A percentile compares a stretch with the other conserved stretches of the same genome.
Evolutionary conservation across 2,329 filamentous ascomycete genomes (phyloP).

Genomic region (Amauroascus niger): DNA sequence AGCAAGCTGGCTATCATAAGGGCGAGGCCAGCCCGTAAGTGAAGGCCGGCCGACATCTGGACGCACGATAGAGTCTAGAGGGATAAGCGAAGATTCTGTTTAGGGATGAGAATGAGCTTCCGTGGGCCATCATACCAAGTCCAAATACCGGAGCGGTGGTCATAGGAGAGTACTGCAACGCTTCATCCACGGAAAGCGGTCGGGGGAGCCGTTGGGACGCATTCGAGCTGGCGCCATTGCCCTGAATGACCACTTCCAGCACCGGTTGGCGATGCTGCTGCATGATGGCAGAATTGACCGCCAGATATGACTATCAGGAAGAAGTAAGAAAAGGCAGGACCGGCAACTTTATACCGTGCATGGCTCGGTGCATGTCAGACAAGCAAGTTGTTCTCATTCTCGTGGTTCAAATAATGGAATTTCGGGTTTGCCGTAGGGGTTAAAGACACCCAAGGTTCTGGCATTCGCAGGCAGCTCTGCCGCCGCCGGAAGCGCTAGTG

Average conservation of each 20-base stretch:
- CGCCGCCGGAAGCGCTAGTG: neutral
- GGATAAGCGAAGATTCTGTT: slow-evolving; percentile 1
- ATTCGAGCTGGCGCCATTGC: slow-evolving; percentile 22
- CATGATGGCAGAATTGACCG: slow-evolving; percentile 25
- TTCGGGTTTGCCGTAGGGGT: neutral
- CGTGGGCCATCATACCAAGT: slow-evolving; percentile 27
- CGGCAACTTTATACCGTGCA: neutral
- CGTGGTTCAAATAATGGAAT: neutral
- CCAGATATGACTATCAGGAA: neutral
- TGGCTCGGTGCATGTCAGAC: neutral
- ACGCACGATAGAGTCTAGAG: slow-evolving; percentile 34
- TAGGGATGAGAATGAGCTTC: neutral
- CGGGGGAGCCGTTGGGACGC: slow-evolving; percentile 24
- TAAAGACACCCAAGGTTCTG: neutral
- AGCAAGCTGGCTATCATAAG: slow-evolving; percentile 43
- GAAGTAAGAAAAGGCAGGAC: neutral
- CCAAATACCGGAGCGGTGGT: slow-evolving; percentile 41
- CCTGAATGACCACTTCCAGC: slow-evolving; percentile 37
- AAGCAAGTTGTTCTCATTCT: neutral
- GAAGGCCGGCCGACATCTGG: slow-evolving; percentile 36
- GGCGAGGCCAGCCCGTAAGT: slow-evolving; percentile 29
- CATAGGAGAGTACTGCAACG: slow-evolving; percentile 42
- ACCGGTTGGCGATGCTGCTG: slow-evolving; percentile 33
- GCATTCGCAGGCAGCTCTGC: slow-evolving; percentile 4
- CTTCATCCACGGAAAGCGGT: slow-evolving; percentile 39